Evolutionary conservation across 345 rosid species (phyloP), one percentile per base, ranked within the genome.

Genomic region (Bretschneidera sinensis): DNA sequence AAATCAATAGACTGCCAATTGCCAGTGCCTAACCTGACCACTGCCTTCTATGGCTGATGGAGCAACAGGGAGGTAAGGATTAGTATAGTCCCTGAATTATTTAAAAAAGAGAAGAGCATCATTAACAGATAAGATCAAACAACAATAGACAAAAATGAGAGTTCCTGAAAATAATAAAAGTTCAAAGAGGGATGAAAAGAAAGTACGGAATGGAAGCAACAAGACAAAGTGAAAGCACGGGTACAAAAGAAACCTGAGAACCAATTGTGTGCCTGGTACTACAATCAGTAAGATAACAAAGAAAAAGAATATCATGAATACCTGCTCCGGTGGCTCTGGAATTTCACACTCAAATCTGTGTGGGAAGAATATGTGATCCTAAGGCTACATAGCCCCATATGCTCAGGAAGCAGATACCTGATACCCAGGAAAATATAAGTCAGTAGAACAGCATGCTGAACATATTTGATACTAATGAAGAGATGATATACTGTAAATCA

Each of bases 281-380:
- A 56, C 21, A 17, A 63, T 24, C 59, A 60, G 16, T 16, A 28
- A 59, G 47, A 34, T 24, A 45, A 19, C 5, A 57, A 67, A 52
- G 35, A 43, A 60, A 19, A 34, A 1, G 59, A 33, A 17, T 16
- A 31, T 23, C 39, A 24, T 28, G 8, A 57, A 57, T 81, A 95
- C 99, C 99, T 88, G 88, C 99, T 95, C 25, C 97, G 81, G 67
- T 91, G 97, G 69, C 91, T 83, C 81, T 95, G 99, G 71, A 95
- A 91, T 75, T 88, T 95, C 74, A 95, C 99, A 66, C 96, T 95
- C 82, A 95, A 68, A 77, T 95, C 98, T 57, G 98, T 95, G 66
- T 95, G 99, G 56, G 97, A 98, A 68, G 99, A 95, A 73, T 91
- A 95, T 53, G 98, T 88, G 71, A 95, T 91, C 85, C 83, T 86